Evolutionary conservation across 2,329 filamentous ascomycete genomes (phyloP).

Genomic region (Xylariales sp.): DNA sequence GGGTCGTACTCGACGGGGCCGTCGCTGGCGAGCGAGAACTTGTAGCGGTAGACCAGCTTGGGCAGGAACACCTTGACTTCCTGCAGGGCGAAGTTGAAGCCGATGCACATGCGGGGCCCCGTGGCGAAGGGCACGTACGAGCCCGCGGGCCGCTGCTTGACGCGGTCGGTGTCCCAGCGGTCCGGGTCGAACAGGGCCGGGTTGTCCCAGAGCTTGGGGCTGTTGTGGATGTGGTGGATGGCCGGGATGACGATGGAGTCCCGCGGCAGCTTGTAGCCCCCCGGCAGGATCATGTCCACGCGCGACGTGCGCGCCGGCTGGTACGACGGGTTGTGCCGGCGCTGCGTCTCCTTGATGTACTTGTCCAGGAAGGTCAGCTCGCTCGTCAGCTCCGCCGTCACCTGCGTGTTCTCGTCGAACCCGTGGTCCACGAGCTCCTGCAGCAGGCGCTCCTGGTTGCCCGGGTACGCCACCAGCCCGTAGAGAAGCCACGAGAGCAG

Average conservation of each 20-base stretch:
- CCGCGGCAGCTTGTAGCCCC: constrained; percentile 51
- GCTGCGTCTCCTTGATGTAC: constrained; percentile 58
- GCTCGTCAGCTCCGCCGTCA: constrained; percentile 42
- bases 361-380: constrained; percentile 49
- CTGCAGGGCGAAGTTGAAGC: constrained; percentile 60
- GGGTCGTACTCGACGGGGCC: constrained; percentile 54
- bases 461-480: constrained; percentile 45
- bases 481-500: constrained; percentile 57
- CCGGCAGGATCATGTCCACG: constrained; percentile 52
- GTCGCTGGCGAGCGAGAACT: constrained; percentile 46
- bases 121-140: constrained; percentile 56
- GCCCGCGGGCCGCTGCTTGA: constrained; percentile 45
- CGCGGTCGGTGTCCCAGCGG: constrained; percentile 51
- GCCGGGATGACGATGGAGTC: constrained; percentile 50
- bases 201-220: constrained; percentile 53
- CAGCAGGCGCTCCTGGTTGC: constrained; percentile 51
- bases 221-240: constrained; percentile 47
- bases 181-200: constrained; percentile 55
- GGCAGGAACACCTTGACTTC: constrained; percentile 53
- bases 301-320: constrained; percentile 56
- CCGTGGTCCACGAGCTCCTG: constrained; percentile 52
- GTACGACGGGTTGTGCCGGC: constrained; percentile 56
- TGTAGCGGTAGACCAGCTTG: constrained; percentile 55
- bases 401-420: constrained; percentile 35
- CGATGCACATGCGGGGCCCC: constrained; percentile 55